Base-by-base conservation (phyloP, 2,329 filamentous ascomycete species). In the Claviceps quebecensis region DNA sequence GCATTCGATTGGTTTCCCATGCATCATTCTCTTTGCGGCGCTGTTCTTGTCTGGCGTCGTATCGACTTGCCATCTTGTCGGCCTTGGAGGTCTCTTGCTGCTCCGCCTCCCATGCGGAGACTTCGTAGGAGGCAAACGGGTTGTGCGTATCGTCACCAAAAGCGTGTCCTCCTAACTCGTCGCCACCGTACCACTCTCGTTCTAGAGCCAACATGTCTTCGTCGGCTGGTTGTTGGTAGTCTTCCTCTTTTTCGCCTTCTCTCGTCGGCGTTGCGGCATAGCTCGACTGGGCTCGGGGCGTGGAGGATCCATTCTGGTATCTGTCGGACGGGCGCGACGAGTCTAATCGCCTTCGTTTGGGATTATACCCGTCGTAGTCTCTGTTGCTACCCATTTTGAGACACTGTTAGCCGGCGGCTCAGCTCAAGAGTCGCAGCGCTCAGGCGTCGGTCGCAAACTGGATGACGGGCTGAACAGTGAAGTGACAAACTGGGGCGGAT, bases 1-100 rank as follows among this genome's bases (percentile, higher is more conserved):
- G 76, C 93, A 98, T 97, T 53, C 93, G 86, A 65, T 98, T 98
- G 16, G 91, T 93, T 68, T 98, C 94, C 93, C 93, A 98, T 0
- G 90, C 91, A 68, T 98, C 93, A 44, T 93, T 89, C 63, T 98
- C 93, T 63, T 86, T 89, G 65, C 95, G 87, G 60, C 90, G 87
- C 67, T 95, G 88, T 53, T 87, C 76, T 54, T 84, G 83, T 48
- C 86, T 78, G 45, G 85, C 85, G 50, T 72, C 78, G 60, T 74
- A 78, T 60, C 78, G 83, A 49, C 77, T 83, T 5, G 82, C 76
- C 71, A 93, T 93, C 74, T 87, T 93, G 67, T 94, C 87, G 8
- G 81, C 75, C 64, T 89, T 69, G 14, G 81, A 84, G 16, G 77
- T 77, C 66, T 95, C 88, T 64, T 94, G 87, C 61, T 87, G 80